phyloP scores from a whole-genome alignment of 352 stramenopile species.

The Globisporangium parvum region DNA sequence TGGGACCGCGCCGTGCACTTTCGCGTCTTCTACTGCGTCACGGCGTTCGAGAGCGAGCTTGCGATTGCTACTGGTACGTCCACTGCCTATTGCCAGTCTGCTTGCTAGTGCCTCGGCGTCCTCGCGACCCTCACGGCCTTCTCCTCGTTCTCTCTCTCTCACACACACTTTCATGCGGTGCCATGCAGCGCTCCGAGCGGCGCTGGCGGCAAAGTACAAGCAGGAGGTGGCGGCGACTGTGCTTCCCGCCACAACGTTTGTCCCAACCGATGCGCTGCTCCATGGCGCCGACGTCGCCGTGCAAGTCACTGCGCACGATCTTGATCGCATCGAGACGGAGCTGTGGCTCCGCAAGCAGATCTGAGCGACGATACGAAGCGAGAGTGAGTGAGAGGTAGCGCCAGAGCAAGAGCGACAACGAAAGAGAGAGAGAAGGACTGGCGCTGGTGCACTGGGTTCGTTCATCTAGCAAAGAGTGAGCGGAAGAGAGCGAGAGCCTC shows the following conservation, averaged over 20 bases:
- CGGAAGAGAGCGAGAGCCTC: background rate
- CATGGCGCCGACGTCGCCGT: slow-evolving; percentile 34
- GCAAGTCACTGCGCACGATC: slow-evolving; percentile 68
- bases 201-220: slow-evolving; percentile 1
- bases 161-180: too few relatives aligned
- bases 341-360: slow-evolving; percentile 77
- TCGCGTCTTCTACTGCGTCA: slow-evolving; percentile 59
- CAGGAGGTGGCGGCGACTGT: background rate
- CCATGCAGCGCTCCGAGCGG: slow-evolving; percentile 3
- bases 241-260: slow-evolving; percentile 62
- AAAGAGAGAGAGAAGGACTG: background rate
- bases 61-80: slow-evolving; percentile 30
- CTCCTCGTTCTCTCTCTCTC: background rate
- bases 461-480: background rate
- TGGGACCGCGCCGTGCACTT: slow-evolving; percentile 66
- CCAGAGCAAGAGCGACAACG: background rate
- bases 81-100: background rate
- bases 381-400: background rate
- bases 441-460: background rate
- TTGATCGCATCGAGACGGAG: slow-evolving; percentile 81
- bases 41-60: slow-evolving; percentile 42
- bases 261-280: slow-evolving; percentile 63
- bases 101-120: background rate
- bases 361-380: slow-evolving; percentile 23
- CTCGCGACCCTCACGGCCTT: too few relatives aligned